Evolutionary conservation across 371 early-diverging fungal genomes (phyloP).

Genomic region (Mucor circinelloides): DNA sequence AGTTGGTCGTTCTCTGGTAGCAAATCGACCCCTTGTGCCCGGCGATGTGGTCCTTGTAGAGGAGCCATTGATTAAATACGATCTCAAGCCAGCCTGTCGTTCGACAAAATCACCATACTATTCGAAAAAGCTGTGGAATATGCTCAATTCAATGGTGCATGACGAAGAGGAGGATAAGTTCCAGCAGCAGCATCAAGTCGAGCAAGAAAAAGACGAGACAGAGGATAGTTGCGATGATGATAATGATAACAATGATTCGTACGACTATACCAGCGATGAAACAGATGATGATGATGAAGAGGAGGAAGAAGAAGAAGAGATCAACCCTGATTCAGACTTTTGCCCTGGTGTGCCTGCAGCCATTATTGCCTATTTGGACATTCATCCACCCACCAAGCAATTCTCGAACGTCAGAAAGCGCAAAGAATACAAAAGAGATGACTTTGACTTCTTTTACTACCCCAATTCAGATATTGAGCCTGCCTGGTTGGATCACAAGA

Average conservation of each 20-base stretch:
- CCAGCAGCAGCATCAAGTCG: neutral
- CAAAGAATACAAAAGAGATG: conserved; percentile 9
- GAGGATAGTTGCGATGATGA: neutral
- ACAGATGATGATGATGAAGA: conserved; percentile 16
- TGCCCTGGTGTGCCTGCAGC: conserved; percentile 55
- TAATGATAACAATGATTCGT: conserved; percentile 9
- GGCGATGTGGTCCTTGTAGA: conserved; percentile 47
- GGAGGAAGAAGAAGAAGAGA: conserved; percentile 17
- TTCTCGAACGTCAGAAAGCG: conserved; percentile 6
- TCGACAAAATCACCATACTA: conserved; percentile 46
- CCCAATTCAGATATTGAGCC: conserved; percentile 24
- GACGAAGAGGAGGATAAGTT: conserved; percentile 13
- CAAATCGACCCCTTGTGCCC: conserved; percentile 26
- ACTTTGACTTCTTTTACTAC: conserved; percentile 49
- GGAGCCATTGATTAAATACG: conserved; percentile 38
- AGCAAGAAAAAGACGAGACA: neutral
- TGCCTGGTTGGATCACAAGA: conserved; percentile 32
- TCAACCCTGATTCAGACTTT: conserved; percentile 25
- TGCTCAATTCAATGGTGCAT: conserved; percentile 18
- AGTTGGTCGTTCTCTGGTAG: conserved; percentile 45
- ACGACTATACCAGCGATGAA: conserved; percentile 11
- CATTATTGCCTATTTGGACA: conserved; percentile 41
- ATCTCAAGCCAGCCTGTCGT: conserved; percentile 40
- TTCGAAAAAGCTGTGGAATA: conserved; percentile 42
- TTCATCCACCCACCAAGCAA: conserved; percentile 24